Evolutionary conservation across 305 asterid species (phyloP).

Genomic region (Fraxinus paxiana): DNA sequence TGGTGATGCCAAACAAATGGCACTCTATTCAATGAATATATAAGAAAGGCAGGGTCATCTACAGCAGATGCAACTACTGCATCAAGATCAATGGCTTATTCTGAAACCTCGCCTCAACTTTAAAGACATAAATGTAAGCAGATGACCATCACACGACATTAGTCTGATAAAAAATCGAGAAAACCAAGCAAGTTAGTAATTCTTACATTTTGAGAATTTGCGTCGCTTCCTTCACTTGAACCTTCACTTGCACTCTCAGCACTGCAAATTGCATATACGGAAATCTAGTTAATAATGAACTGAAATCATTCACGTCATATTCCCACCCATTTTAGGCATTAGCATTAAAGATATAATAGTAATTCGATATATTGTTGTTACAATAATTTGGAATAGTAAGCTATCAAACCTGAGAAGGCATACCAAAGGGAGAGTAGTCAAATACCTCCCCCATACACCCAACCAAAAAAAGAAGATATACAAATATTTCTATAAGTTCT

Average conservation of each 20-base stretch:
- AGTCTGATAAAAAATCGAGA: not conserved
- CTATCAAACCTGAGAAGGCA: not conserved
- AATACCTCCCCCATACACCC: not conserved
- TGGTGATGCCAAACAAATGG: not conserved
- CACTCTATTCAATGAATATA: not conserved
- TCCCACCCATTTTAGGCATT: not conserved
- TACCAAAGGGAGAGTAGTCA: not conserved
- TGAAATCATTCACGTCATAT: not conserved
- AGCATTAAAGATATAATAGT: not conserved
- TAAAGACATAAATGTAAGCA: not conserved
- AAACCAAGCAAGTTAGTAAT: conserved; percentile 6
- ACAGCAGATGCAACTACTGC: not conserved
- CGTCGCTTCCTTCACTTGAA: conserved; percentile 88
- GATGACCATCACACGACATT: not conserved
- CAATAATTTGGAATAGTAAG: not conserved
- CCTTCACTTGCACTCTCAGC: conserved; percentile 79
- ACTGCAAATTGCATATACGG: conserved; percentile 44
- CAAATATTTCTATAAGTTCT: not conserved
- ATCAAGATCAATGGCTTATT: not conserved
- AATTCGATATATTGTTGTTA: no score
- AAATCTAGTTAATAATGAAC: not conserved
- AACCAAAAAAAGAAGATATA: not conserved
- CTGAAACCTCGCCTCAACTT: not conserved
- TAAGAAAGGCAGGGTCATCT: not conserved
- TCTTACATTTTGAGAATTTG: conserved; percentile 77